phyloP scores from a whole-genome alignment of 495 filamentous ascomycete genomes.

The Xylaria flabelliformis region DNA sequence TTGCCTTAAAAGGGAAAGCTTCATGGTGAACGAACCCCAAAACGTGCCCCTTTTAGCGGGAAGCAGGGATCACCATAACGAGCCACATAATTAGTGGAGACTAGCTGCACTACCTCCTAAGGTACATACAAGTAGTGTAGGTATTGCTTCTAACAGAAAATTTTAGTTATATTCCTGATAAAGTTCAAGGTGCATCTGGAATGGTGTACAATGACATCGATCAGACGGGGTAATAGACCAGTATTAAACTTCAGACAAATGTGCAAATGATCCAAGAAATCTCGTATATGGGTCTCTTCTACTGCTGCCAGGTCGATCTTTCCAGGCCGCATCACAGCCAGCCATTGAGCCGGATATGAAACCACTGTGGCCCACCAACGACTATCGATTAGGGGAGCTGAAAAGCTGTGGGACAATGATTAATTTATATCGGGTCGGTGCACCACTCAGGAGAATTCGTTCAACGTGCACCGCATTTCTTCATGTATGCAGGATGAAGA shows the following conservation, averaged over 20 bases:
- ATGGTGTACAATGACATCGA: not conserved
- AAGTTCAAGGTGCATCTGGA: not conserved
- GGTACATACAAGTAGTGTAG: too few species aligned
- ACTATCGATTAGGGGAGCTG: constrained; percentile 11
- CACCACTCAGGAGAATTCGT: constrained; percentile 18
- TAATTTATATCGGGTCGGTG: constrained; percentile 11
- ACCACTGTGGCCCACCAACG: not conserved
- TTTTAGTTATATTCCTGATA: not conserved
- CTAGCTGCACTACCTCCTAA: not conserved
- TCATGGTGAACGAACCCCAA: not conserved
- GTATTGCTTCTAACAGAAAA: not conserved
- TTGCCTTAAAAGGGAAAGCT: constrained; percentile 20
- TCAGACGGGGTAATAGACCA: not conserved
- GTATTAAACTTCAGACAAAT: not conserved
- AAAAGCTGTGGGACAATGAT: constrained; percentile 20
- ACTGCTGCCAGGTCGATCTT: not conserved
- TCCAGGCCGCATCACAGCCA: not conserved
- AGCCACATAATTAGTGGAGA: not conserved
- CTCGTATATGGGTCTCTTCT: not conserved
- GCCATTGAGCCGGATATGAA: not conserved
- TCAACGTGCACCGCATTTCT: not conserved
- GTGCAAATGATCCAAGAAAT: not conserved
- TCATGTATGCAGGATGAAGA: not conserved
- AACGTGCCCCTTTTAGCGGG: not conserved
- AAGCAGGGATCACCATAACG: constrained; percentile 6